Evolutionary conservation across 108 stramenopile genomes (phyloP), one percentile per base, ranked within the genome.

Genomic region (Stephanodiscus minutulus): DNA sequence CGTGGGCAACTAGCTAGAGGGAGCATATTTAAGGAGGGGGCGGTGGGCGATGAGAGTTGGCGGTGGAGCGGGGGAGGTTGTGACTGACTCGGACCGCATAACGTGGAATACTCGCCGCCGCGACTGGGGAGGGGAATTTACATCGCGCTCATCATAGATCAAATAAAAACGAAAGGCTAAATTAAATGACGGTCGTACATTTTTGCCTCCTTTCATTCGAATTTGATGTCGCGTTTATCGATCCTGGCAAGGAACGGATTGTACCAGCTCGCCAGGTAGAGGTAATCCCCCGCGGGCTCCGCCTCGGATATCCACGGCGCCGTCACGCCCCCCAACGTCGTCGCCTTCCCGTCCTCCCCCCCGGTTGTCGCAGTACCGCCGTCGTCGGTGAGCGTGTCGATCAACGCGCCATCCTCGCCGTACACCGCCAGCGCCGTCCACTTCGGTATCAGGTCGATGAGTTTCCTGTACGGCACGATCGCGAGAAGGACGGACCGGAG

Each of bases 261-360:
- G 57, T 68, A 68, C 78, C 78, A 79, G 44, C 37, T 44, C 5
- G 25, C 66, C 13, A 79, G 61, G 44, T 79, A 79, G 7, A 79
- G 6, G 52, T 79, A 68, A 28, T 73, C 39, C 27, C 78, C 78
- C 25, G 73, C 20, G 18, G 35, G 57, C 54, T 67, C 72, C 18
- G 24, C 48, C 49, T 79, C 78, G 33, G 72, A 73, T 21, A 79
- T 28, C 78, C 78, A 79, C 13, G 72, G 72, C 27, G 48, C 72
- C 3, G 28, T 35, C 33, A 61, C 66, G 6, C 55, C 58, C 8
- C 36, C 12, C 46, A 49, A n/a, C n/a, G n/a, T n/a, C n/a, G n/a
- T 66, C 43, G 43, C 15, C 13, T 3, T 44, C 13, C 43, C 39
- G 39, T 41, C 11, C 43, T 66, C 49, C 21, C 48, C 49, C 11